phyloP scores from a whole-genome alignment of 371 early-diverging fungal genomes.

The Funneliformis caledonium region DNA sequence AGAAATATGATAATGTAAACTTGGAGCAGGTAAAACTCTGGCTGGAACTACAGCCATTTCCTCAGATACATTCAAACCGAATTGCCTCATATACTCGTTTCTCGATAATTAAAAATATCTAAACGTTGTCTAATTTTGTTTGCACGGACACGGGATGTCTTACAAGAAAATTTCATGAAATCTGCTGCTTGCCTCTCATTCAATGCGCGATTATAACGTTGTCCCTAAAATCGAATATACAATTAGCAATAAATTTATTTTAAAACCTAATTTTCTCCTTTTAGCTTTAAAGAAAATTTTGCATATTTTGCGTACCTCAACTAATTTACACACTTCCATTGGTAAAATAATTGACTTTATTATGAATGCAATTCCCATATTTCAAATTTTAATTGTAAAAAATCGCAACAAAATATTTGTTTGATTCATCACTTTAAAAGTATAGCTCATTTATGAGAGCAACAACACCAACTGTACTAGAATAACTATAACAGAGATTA shows the following conservation, averaged over 20 bases:
- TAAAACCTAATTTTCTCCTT: conserved; percentile 40
- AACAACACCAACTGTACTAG: too few species aligned
- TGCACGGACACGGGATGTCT: conserved; percentile 70
- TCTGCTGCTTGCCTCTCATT: conserved; percentile 86
- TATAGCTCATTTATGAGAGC: too few species aligned
- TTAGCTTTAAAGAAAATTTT: conserved; percentile 51
- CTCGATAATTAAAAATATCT: conserved; percentile 51
- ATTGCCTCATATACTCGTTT: conserved; percentile 61
- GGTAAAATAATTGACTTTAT: conserved; percentile 64
- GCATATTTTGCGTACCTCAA: conserved; percentile 31
- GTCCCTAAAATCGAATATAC: conserved; percentile 58
- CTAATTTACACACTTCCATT: conserved; percentile 87
- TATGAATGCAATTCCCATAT: conserved; percentile 30
- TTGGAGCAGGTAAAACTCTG: conserved; percentile 78
- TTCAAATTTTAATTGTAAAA: background rate
- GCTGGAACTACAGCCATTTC: conserved; percentile 62
- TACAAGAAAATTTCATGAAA: conserved; percentile 89
- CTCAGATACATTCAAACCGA: conserved; percentile 70
- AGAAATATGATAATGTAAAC: conserved; percentile 66
- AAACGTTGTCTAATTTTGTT: conserved; percentile 63
- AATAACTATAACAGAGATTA: too few species aligned
- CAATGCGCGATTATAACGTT: conserved; percentile 75
- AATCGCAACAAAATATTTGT: background rate
- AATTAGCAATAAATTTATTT: background rate
- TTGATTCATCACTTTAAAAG: background rate